Evolutionary conservation across 768 basidiomycete species (phyloP).

Genomic region (Pleurotus giganteus): DNA sequence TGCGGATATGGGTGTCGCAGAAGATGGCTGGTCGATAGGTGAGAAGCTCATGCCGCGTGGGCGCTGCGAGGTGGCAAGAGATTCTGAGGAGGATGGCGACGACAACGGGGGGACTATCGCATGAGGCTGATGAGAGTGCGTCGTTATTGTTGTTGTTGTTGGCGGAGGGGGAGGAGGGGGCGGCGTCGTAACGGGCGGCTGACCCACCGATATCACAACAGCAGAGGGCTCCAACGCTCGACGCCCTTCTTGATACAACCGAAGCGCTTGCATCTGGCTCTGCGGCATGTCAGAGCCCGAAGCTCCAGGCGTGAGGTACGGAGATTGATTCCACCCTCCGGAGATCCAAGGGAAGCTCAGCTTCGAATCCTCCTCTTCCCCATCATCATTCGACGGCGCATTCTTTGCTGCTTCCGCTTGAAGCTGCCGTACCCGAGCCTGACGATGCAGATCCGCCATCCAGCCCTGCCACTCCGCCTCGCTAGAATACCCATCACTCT

Average conservation of each 20-base stretch:
- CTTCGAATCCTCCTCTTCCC: constrained; percentile 4
- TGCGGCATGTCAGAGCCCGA: constrained; percentile 10
- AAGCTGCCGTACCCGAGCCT: constrained; percentile 27
- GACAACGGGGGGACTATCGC: constrained; percentile 21
- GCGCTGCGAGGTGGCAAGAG: constrained; percentile 17
- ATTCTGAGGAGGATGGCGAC: constrained; percentile 33
- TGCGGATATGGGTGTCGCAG: constrained; percentile 18
- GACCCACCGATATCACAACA: constrained; percentile 21
- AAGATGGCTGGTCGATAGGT: constrained; percentile 21
- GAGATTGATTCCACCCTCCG: constrained; percentile 15
- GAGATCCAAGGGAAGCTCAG: constrained; percentile 13
- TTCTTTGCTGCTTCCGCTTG: constrained; percentile 18
- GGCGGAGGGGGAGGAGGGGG: not conserved
- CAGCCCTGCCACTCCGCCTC: constrained; percentile 71
- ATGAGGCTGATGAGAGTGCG: constrained; percentile 8
- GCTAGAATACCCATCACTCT: constrained; percentile 43
- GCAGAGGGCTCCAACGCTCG: constrained; percentile 28
- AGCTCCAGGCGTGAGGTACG: constrained; percentile 4
- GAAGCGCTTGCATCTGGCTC: constrained; percentile 16
- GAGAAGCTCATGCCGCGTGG: constrained; percentile 23
- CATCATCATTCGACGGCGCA: constrained; percentile 16
- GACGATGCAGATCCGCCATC: constrained; percentile 54
- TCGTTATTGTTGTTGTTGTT: not conserved
- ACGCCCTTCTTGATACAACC: constrained; percentile 18
- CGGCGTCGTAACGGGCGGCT: not conserved